Percentiles rank a stretch among this genome's conserved stretches.
phyloP scores from a whole-genome alignment of 2,329 filamentous ascomycete species.

The Ustilaginoidea virens region DNA sequence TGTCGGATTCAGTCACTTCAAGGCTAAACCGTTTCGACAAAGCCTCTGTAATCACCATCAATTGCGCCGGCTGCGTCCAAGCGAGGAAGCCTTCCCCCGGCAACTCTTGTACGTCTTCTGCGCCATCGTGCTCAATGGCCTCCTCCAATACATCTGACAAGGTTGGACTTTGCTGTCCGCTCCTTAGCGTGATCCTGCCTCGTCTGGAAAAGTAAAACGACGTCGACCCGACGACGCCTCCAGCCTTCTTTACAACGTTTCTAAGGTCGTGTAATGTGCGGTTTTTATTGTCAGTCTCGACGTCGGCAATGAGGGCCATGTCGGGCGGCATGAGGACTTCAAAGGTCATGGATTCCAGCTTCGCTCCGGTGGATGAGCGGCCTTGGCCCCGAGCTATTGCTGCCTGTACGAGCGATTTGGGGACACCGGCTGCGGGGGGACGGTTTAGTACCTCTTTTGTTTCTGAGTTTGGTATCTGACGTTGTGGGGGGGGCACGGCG shows the following conservation, averaged over 20 bases:
- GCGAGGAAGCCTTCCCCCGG: slow-evolving; percentile 56
- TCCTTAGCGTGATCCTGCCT: slow-evolving; percentile 57
- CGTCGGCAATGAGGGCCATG: slow-evolving; percentile 68
- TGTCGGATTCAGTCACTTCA: slow-evolving; percentile 58
- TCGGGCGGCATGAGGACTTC: slow-evolving; percentile 69
- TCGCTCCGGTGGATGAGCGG: slow-evolving; percentile 54
- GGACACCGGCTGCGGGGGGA: slow-evolving; percentile 54
- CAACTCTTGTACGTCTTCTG: slow-evolving; percentile 54
- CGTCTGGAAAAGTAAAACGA: slow-evolving; percentile 75
- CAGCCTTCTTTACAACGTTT: slow-evolving; percentile 51
- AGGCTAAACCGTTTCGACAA: slow-evolving; percentile 49
- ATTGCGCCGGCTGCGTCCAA: slow-evolving; percentile 20
- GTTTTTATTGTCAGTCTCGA: slow-evolving; percentile 68
- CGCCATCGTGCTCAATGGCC: slow-evolving; percentile 66
- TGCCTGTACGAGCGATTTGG: slow-evolving; percentile 69
- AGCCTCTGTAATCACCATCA: slow-evolving; percentile 21
- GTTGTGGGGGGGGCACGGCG: too few relatives aligned
- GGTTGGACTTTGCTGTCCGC: slow-evolving; percentile 28
- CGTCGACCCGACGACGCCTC: slow-evolving; percentile 57
- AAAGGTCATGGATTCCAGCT: slow-evolving; percentile 62
- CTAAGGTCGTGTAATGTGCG: slow-evolving; percentile 62
- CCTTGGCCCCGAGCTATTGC: slow-evolving; percentile 85
- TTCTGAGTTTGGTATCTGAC: too few relatives aligned
- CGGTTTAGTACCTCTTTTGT: too few relatives aligned
- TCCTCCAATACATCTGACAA: slow-evolving; percentile 66